Conservation (phyloP, 2,329 filamentous ascomycete genomes). For the Penicillium verrucosum region DNA sequence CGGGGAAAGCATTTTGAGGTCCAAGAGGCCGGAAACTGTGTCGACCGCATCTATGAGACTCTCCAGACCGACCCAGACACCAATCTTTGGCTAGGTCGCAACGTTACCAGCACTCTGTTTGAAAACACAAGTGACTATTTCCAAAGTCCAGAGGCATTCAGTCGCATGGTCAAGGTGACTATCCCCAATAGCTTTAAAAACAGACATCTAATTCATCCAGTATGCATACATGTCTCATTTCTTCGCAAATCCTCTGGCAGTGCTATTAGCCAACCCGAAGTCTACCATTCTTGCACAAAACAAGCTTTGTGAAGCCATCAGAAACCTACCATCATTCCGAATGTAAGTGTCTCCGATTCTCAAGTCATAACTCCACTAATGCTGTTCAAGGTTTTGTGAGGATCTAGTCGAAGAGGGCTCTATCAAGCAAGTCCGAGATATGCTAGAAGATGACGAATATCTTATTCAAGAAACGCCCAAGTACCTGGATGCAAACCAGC, state of each 20-base stretch:
- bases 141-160: constrained; percentile 56
- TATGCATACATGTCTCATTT: constrained; percentile 64
- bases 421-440: constrained; percentile 35
- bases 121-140: constrained; percentile 59
- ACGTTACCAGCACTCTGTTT: constrained; percentile 50
- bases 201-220: constrained; percentile 35
- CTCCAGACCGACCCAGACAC: constrained; percentile 37
- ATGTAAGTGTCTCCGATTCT: constrained; percentile 29
- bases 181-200: background rate
- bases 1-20: constrained; percentile 55
- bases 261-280: constrained; percentile 43
- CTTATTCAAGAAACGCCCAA: constrained; percentile 45
- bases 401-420: constrained; percentile 40
- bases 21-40: constrained; percentile 47
- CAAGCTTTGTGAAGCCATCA: constrained; percentile 53
- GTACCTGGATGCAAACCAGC: constrained; percentile 40
- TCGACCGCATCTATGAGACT: constrained; percentile 41
- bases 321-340: constrained; percentile 57
- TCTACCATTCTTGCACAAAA: constrained; percentile 28
- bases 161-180: constrained; percentile 50
- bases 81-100: constrained; percentile 53
- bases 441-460: constrained; percentile 51
- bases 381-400: constrained; percentile 38
- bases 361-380: constrained; percentile 13
- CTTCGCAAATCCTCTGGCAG: constrained; percentile 57